Base-by-base conservation (phyloP, 1,284 basidiomycete species). In the Tilletia caries region DNA sequence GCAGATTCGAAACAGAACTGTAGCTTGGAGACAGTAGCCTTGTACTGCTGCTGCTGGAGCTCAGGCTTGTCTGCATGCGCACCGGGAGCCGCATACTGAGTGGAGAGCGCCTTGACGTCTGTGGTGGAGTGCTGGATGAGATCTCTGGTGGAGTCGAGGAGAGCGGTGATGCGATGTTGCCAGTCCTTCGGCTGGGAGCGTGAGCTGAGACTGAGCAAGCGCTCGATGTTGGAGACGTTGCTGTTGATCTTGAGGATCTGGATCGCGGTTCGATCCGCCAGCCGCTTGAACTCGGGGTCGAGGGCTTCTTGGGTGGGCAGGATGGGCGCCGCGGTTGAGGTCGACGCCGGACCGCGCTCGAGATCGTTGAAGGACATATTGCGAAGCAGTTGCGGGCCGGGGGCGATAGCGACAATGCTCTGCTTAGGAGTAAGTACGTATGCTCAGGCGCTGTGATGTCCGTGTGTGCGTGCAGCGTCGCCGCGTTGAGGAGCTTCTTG, bases 211-310 rank as follows among this genome's bases (percentile, higher is more conserved):
- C 96, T 92, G 13, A 98, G 91, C 27, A 95, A 87, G 82, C 93
- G 92, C 80, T 93, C 86, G 67, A 99, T 95, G 15, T 92, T 95
- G 78, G 95, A 91, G 5, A 98, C 93, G 84, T 98, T 99, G 71
- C 92, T 89, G 81, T 96, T 95, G 86, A 98, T 93, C 88, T 98
- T 97, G 90, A 98, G 98, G 71, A 97, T 91, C 83, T 98, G 95
- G 20, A 98, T 87, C 1, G 93, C 92, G 66, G 98, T 87, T 23
- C 91, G 91, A 32, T 90, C 90, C 79, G 96, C 92, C 23, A 97
- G 86, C 54, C 86, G 86, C 25, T 88, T 86, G 84, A 97, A 98
- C 50, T 79, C 80, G 2, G 73, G 71, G 50, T 64, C 34, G 27
- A 50, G 27, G 20, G 69, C 70, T 15, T 2, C 15, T 4, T 10